Base-by-base conservation (phyloP, 177 flowering plant genomes). In the Vitis hybrid region DNA sequence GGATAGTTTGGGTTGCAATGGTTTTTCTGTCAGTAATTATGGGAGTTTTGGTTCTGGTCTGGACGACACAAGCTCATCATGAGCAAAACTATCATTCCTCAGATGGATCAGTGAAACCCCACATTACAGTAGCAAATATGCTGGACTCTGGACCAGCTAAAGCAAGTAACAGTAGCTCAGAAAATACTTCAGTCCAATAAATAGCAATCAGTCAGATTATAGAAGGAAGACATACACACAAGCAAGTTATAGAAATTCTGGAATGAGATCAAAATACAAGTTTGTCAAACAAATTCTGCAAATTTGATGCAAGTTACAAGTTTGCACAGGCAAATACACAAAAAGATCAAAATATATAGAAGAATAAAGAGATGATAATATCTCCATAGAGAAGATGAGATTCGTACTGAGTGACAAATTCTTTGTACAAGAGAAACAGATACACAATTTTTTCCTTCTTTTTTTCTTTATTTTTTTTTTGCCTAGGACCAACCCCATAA, bases 1-100 rank as follows among this genome's bases (percentile, higher is more conserved):
- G 69, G 19, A 80, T 91, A 81, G 86, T 78, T 2, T 94, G 97
- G 97, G 77, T 73, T 49, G 71, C 88, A 26, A 19, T 85, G 75
- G 58, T 78, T 19, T 69, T 70, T 60, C 82, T 92, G 2, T 79
- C 95, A 8, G 50, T 81, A 5, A 31, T 82, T 45, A 88, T 89
- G 92, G 80, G 86, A 70, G 58, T 74, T 26, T 67, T 90, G 77
- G 79, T 94, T 33, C 71, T 87, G 63, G 67, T 72, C 18, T 91
- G 92, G 94, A 72, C 80, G 11, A 12, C 18, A 26, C 74, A 70
- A 65, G 78, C 75, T 65, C 71, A 57, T 56, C 86, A 88, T 39
- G 79, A 81, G 22, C 65, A 66, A 16, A 61, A 72, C 12, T 79
- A 56, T 49, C 84, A 79, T 64, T 70, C 73, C 64, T 74, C 72